Percentiles rank a stretch among this genome's conserved stretches.
phyloP scores from a whole-genome alignment of 1,139 yeast species.

The Kodamaea ohmeri region DNA sequence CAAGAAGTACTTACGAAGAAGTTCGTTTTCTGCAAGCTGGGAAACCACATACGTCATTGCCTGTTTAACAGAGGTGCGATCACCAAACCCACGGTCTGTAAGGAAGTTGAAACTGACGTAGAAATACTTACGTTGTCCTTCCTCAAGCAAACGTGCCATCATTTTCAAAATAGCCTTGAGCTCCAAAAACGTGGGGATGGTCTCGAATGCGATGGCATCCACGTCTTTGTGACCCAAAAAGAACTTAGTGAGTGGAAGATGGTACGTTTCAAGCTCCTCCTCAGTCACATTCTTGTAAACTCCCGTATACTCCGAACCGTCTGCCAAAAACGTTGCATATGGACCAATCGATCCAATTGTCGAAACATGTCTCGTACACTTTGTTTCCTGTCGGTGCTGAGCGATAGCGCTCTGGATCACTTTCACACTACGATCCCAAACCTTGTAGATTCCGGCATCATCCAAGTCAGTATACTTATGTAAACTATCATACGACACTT shows the following conservation, averaged over 20 bases:
- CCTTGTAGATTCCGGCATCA: slow-evolving; percentile 22
- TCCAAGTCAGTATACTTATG: slow-evolving; percentile 28
- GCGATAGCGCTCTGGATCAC: slow-evolving; percentile 30
- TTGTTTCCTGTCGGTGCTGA: slow-evolving; percentile 6
- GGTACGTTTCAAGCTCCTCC: slow-evolving; percentile 42
- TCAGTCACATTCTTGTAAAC: slow-evolving; percentile 39
- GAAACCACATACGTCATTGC: slow-evolving; percentile 21
- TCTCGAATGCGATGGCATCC: slow-evolving; percentile 61
- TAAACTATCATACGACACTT: slow-evolving; percentile 48
- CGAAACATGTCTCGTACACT: slow-evolving; percentile 12
- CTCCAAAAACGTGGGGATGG: slow-evolving; percentile 59
- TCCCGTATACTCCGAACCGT: slow-evolving; percentile 71
- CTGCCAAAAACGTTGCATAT: slow-evolving; percentile 62
- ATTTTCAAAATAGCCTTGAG: slow-evolving; percentile 33
- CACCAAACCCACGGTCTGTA: slow-evolving; percentile 24
- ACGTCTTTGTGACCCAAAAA: slow-evolving; percentile 36
- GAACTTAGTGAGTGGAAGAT: slow-evolving; percentile 44
- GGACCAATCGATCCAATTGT: slow-evolving; percentile 72
- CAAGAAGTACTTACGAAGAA: slow-evolving; percentile 19
- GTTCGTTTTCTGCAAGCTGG: slow-evolving; percentile 13
- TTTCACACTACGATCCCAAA: slow-evolving; percentile 34
- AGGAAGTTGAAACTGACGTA: slow-evolving; percentile 32
- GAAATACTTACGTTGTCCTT: slow-evolving; percentile 22
- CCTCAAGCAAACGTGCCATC: slow-evolving; percentile 17
- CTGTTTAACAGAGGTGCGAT: slow-evolving; percentile 30